Percentiles rank a stretch among this genome's conserved stretches.
phyloP scores from a whole-genome alignment of 345 rosid genomes.

The Kandelia obovata region DNA sequence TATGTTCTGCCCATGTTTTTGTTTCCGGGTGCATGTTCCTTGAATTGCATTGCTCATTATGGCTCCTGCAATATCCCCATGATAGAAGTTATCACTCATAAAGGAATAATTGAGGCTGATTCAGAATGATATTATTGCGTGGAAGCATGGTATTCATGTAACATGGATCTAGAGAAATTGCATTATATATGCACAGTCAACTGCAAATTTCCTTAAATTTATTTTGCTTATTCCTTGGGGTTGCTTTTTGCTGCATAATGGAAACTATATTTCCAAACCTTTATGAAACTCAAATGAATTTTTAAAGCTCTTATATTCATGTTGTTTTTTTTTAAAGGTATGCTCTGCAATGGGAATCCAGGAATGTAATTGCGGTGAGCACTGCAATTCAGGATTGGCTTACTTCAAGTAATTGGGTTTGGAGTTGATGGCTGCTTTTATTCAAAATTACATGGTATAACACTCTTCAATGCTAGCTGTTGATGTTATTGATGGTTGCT shows the following conservation, averaged over 20 bases:
- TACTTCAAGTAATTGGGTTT: slow-evolving; percentile 78
- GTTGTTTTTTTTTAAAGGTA: slow-evolving; percentile 43
- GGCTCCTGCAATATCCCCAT: not conserved
- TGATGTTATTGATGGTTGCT: slow-evolving; percentile 23
- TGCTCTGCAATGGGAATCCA: slow-evolving; percentile 88
- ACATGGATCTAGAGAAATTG: not conserved
- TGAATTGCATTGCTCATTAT: not conserved
- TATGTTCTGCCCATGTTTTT: not conserved
- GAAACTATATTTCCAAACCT: slow-evolving; percentile 1
- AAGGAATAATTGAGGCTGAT: not conserved
- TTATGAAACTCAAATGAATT: slow-evolving; percentile 4
- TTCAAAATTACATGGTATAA: slow-evolving; percentile 7
- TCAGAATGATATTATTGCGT: not conserved
- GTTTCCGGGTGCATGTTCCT: not conserved
- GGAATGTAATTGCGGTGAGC: slow-evolving; percentile 87
- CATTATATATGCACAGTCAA: not conserved
- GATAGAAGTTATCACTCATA: not conserved
- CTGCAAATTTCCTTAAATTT: not conserved
- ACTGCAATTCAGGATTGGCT: slow-evolving; percentile 97
- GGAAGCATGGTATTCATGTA: not conserved
- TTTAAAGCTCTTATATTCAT: not conserved
- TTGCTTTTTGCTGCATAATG: not conserved
- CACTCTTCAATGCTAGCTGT: not conserved
- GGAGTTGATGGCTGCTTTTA: slow-evolving; percentile 13
- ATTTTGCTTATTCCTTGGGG: not conserved